Percentiles rank a stretch among this genome's conserved stretches.
Conservation (phyloP, 805 yeast genomes). For the Scheffersomyces spartinae region DNA sequence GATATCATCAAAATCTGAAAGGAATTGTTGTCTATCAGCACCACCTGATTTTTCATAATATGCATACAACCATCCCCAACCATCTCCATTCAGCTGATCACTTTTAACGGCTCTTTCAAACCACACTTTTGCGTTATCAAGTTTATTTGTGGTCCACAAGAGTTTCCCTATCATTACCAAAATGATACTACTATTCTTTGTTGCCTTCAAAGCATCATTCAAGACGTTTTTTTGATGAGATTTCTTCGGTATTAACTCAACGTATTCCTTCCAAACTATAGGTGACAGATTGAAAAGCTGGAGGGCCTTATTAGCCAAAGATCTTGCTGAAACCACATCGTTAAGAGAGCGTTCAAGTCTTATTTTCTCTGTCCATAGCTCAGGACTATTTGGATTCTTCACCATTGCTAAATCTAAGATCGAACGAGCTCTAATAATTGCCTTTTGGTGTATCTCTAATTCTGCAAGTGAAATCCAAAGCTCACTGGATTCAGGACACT, state of each 20-base stretch:
- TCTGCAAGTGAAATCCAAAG: conserved; percentile 48
- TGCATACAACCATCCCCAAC: conserved; percentile 57
- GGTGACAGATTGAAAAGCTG: conserved; percentile 49
- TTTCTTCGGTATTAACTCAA: conserved; percentile 34
- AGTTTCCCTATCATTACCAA: conserved; percentile 54
- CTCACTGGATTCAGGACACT: conserved; percentile 27
- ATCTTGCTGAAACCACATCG: conserved; percentile 40
- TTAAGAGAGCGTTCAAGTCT: conserved; percentile 42
- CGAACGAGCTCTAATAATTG: conserved; percentile 54
- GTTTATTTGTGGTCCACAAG: conserved; percentile 56
- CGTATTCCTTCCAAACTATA: conserved; percentile 51
- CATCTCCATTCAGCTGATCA: conserved; percentile 57
- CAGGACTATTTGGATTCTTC: conserved; percentile 35
- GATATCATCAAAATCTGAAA: no score
- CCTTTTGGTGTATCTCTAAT: conserved; percentile 24
- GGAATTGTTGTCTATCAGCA: no score
- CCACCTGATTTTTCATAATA: no score
- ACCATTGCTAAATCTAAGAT: conserved; percentile 55
- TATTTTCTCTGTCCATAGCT: conserved; percentile 49
- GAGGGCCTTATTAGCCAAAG: conserved; percentile 46
- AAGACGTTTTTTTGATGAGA: conserved; percentile 46
- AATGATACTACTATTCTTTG: conserved; percentile 48
- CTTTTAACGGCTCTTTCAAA: conserved; percentile 54
- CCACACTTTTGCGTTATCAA: conserved; percentile 59
- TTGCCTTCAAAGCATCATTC: conserved; percentile 58